phyloP scores from a whole-genome alignment of 176 grass and related monocot species.

The Cenchrus americanus region DNA sequence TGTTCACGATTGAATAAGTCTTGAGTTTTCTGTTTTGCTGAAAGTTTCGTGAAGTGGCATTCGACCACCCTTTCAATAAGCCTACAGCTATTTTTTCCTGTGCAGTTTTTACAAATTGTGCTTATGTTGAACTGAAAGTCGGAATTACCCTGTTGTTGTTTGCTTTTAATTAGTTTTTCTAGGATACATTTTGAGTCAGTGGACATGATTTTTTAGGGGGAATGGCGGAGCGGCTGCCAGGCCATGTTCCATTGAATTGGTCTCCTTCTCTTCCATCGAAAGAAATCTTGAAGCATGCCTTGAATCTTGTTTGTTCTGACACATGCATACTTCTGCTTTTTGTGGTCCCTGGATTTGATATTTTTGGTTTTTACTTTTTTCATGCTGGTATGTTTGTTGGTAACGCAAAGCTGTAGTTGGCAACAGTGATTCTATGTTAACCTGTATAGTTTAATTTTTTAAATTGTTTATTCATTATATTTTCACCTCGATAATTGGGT shows the following conservation, averaged over 20 bases:
- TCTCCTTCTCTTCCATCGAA: neutral
- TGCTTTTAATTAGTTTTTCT: slow-evolving; percentile 6
- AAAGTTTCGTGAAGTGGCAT: neutral
- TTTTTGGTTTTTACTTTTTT: neutral
- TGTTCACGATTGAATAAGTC: neutral
- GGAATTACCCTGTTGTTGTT: neutral
- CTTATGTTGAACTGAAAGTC: neutral
- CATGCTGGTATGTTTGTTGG: neutral
- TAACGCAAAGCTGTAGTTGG: neutral
- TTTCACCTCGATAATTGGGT: neutral
- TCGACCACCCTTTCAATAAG: neutral
- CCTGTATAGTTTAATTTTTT: neutral
- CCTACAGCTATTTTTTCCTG: neutral
- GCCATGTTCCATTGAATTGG: neutral
- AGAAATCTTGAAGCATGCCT: neutral
- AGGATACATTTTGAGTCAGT: neutral
- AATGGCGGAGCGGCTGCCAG: neutral
- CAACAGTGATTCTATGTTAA: neutral
- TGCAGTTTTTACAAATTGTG: neutral
- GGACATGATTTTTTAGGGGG: neutral
- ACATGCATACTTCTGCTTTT: neutral
- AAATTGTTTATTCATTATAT: neutral
- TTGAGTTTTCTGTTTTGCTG: neutral
- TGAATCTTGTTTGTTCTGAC: neutral
- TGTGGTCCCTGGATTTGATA: neutral